Evolutionary conservation across 495 filamentous ascomycete genomes (phyloP).

Genomic region (Penicillium dipodomyicola): DNA sequence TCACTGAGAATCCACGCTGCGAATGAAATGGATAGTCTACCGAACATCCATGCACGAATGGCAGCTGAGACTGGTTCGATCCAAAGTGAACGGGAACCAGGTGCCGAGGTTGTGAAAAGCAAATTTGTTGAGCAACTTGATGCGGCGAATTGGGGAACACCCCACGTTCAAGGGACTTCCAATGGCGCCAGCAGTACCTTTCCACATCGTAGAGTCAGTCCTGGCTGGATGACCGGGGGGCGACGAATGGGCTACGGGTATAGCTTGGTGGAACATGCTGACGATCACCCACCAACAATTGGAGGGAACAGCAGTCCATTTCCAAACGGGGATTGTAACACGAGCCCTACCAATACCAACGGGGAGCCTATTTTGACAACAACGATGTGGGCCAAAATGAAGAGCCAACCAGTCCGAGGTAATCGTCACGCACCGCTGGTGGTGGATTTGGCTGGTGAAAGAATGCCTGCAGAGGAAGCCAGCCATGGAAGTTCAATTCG

Average conservation of each 20-base stretch:
- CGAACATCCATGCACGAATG: conserved; percentile 3
- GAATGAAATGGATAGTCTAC: not conserved
- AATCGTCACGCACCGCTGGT: not conserved
- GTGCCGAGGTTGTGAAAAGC: conserved; percentile 16
- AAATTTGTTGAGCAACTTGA: conserved; percentile 37
- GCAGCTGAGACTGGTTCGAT: not conserved
- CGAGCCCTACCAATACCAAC: not conserved
- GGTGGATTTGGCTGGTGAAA: not conserved
- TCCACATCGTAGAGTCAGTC: conserved; percentile 38
- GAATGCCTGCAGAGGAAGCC: not conserved
- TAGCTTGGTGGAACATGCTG: conserved; percentile 29
- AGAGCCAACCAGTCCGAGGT: not conserved
- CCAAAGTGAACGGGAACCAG: not conserved
- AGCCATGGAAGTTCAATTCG: not conserved
- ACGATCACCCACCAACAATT: conserved; percentile 11
- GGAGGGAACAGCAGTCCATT: not conserved
- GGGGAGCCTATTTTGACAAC: not conserved
- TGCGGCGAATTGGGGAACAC: conserved; percentile 6
- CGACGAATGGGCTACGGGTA: conserved; percentile 47
- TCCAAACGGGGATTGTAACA: not conserved
- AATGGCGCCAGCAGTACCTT: conserved; percentile 8
- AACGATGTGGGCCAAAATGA: conserved; percentile 1
- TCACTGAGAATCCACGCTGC: conserved; percentile 2
- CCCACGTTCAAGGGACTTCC: not conserved
- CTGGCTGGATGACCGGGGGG: conserved; percentile 48